Evolutionary conservation across 345 rosid species (phyloP), one percentile per base, ranked within the genome.

Genomic region (Syzygium oleosum): DNA sequence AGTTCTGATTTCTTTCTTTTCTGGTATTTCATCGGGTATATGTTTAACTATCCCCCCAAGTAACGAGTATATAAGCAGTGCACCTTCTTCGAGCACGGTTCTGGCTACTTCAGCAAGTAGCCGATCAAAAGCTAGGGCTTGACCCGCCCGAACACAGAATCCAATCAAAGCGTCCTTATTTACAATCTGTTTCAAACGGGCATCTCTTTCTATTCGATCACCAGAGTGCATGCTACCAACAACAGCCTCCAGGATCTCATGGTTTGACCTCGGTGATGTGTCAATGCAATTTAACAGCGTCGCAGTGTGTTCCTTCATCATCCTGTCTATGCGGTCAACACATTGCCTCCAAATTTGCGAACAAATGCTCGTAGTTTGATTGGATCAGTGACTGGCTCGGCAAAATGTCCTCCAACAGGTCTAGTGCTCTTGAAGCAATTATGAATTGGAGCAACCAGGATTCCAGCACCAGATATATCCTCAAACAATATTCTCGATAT

Each of bases 321-420:
- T 94, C 90, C 91, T 93, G 88, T 98, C 98, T 53, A 96, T 91
- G 87, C 95, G 93, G 90, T 96, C 99, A 79, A 96, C 97, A 86
- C 99, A 89, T 98, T 96, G 87, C 97, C 96, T 84, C 99, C 99
- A 85, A 96, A 98, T 84, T 96, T 92, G 85, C 95, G 95, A 85
- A 96, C 95, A 91, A 98, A 96, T 31, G 99, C 95, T 87, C 94
- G 93, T 88, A 98, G 85, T 87, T 98, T 98, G 92, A 94, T 88
- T 84, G 93, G 94, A 89, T 94, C 99, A 61, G 98, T 94, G 87
- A 98, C 97, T 6, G 98, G 96, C 92, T 96, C 98, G 2, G 98
- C 98, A 94, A 96, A 98, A 91, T 96, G 96, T 90, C 99, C 99
- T 86, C 98, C 98, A 83, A 98, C 96, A 86, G 99, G 99, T 91